Conservation (phyloP, 805 yeast species). For the Starmerella kuoi region DNA sequence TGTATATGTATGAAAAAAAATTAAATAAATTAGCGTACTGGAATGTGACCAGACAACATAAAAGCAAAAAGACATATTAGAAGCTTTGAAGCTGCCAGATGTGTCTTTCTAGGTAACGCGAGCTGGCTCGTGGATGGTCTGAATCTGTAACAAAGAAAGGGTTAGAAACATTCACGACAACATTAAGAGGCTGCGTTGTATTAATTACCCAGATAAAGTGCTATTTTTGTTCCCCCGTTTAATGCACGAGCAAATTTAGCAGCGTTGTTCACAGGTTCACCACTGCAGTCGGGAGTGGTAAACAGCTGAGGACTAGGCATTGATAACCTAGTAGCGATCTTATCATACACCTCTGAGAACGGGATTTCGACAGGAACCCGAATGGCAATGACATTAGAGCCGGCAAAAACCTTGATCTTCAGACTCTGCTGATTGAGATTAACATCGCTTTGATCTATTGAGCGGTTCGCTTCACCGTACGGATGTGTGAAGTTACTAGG, state of each 20-base stretch:
- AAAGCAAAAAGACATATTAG: no score
- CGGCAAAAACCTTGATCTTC: conserved; percentile 31
- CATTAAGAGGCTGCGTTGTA: no score
- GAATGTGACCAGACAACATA: no score
- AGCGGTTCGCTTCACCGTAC: background rate
- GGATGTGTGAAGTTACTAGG: background rate
- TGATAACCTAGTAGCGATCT: conserved; percentile 28
- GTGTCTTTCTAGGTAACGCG: no score
- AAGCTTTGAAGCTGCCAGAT: no score
- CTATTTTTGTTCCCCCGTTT: conserved; percentile 26
- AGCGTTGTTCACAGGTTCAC: conserved; percentile 23
- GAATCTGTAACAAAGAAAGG: no score
- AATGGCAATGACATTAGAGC: conserved; percentile 32
- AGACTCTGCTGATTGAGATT: conserved; percentile 13
- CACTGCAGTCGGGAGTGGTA: conserved; percentile 23
- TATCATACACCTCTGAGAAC: conserved; percentile 25
- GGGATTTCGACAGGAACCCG: conserved; percentile 28
- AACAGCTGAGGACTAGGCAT: conserved; percentile 24
- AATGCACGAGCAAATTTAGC: conserved; percentile 25
- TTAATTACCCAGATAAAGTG: conserved; percentile 23
- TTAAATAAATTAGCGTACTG: no score
- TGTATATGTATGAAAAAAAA: no score
- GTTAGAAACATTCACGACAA: no score
- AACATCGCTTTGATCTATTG: background rate
- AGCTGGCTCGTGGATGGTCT: no score